phyloP scores from a whole-genome alignment of 2,329 filamentous ascomycete species.

The Penicillium sp. region DNA sequence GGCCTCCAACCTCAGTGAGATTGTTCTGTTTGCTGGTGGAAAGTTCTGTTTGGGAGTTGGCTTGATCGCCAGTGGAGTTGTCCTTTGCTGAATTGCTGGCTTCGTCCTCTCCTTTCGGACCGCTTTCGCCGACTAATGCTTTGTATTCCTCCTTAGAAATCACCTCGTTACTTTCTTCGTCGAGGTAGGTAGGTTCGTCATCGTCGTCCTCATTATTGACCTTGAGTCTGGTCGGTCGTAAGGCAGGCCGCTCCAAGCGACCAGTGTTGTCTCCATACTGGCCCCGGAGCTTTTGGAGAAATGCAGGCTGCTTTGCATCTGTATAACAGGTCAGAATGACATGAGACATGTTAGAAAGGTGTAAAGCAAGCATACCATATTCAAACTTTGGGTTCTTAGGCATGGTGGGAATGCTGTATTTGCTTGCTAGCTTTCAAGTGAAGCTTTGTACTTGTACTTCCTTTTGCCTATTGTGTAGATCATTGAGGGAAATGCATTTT shows the following conservation, averaged over 20 bases:
- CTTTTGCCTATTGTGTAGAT: not conserved
- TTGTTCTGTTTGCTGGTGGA: slow-evolving; percentile 27
- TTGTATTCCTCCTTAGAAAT: slow-evolving; percentile 40
- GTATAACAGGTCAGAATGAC: not conserved
- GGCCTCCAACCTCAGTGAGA: slow-evolving; percentile 34
- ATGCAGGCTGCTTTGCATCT: slow-evolving; percentile 39
- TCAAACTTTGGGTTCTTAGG: slow-evolving; percentile 38
- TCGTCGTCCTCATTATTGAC: slow-evolving; percentile 31
- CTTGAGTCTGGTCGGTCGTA: slow-evolving; percentile 31
- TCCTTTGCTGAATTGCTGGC: slow-evolving; percentile 10
- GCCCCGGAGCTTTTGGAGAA: slow-evolving; percentile 35
- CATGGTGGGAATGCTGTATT: slow-evolving; percentile 22
- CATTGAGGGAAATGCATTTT: slow-evolving; percentile 5
- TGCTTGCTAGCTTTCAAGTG: slow-evolving; percentile 6
- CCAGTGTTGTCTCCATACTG: slow-evolving; percentile 31
- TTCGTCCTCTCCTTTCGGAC: slow-evolving; percentile 10
- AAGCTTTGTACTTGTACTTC: slow-evolving; percentile 12
- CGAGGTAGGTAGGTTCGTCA: slow-evolving; percentile 39
- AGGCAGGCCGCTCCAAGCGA: slow-evolving; percentile 32
- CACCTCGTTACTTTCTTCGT: slow-evolving; percentile 38
- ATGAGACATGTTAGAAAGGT: not conserved
- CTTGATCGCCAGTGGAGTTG: slow-evolving; percentile 8
- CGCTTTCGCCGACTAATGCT: slow-evolving; percentile 25
- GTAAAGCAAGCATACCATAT: slow-evolving; percentile 29
- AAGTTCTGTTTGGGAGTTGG: slow-evolving; percentile 11